Base-by-base conservation (phyloP, 345 rosid species). In the Abelmoschus esculentus region DNA sequence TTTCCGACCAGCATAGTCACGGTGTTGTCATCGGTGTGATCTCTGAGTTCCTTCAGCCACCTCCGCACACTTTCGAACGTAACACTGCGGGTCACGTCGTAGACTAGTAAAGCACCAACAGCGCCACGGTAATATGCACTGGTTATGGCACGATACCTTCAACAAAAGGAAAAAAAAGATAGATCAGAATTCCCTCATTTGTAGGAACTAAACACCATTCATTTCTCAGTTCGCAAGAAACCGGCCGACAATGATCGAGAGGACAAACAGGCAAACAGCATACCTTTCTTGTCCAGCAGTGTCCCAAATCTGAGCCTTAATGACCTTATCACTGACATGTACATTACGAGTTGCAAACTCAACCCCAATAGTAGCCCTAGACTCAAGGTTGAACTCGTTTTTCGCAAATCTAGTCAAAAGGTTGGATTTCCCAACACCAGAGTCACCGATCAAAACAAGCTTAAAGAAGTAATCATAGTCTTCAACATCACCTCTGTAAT, bases 241-340 rank as follows among this genome's bases (percentile, higher is more conserved):
- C 18, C 46, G 11, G 13, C 22, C 46, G 11, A 22, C 22, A 19
- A 3, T 12, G 14, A 49, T n/a, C n/a, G 15, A 15, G 6, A 32
- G n/a, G n/a, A n/a, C n/a, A n/a, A n/a, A n/a, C n/a, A n/a, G n/a
- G 38, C 40, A 3, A 28, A 29, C 13, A 42, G 18, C 34, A 1
- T 64, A 87, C 89, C 98, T 88, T 75, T 92, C 96, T 74, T 92
- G 96, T 38, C 96, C 98, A 5, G 96, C 96, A 9, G 96, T 90
- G 70, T 92, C 98, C 96, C 96, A 92, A 79, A 90, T 86, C 78
- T 92, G 98, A 18, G 96, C 98, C 78, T 90, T 90, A 59, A 92
- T 79, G 65, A 86, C 85, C 78, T 90, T 90, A 49, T 89, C 90
- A 38, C 88, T 89, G 14, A 87, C 85, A 1, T 77, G 83, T 46